A percentile compares a stretch with the other conserved stretches of the same genome.
phyloP scores from a whole-genome alignment of 1,284 basidiomycete genomes.

The Cryptococcus sp. region DNA sequence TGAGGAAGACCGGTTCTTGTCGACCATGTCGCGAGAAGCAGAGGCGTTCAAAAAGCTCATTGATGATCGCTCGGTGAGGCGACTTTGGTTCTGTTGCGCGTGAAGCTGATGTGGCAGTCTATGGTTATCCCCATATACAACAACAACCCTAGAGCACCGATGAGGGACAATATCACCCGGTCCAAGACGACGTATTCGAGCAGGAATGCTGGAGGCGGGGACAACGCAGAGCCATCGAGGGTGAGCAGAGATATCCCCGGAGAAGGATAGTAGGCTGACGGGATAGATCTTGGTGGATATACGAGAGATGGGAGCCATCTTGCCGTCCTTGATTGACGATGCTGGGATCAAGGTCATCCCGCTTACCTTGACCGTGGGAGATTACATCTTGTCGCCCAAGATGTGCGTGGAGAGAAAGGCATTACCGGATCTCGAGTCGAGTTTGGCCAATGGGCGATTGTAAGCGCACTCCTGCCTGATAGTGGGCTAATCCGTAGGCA shows the following conservation, averaged over 20 bases:
- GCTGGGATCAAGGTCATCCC: constrained; percentile 76
- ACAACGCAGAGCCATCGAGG: constrained; percentile 62
- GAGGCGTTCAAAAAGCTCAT: constrained; percentile 92
- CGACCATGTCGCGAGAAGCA: constrained; percentile 82
- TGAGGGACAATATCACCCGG: constrained; percentile 53
- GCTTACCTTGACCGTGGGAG: constrained; percentile 86
- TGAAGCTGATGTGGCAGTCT: constrained; percentile 50
- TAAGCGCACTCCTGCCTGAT: constrained; percentile 51
- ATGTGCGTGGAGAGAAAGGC: constrained; percentile 97
- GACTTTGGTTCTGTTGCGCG: neutral
- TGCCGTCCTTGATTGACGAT: constrained; percentile 86
- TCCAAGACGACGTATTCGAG: constrained; percentile 78
- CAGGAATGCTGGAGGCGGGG: constrained; percentile 78
- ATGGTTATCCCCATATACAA: constrained; percentile 89
- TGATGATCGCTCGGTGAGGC: constrained; percentile 76
- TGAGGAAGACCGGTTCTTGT: constrained; percentile 93
- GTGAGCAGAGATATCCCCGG: constrained; percentile 45
- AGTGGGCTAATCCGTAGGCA: too few relatives aligned
- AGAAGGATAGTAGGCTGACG: constrained; percentile 1
- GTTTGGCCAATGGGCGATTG: constrained; percentile 90
- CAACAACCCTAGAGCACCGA: constrained; percentile 59
- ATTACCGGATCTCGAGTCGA: constrained; percentile 80
- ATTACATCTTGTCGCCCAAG: constrained; percentile 91
- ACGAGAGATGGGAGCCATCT: constrained; percentile 88
- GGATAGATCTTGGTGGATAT: constrained; percentile 87